Conservation (phyloP, 257 asterid species). For the Coffea canephora region DNA sequence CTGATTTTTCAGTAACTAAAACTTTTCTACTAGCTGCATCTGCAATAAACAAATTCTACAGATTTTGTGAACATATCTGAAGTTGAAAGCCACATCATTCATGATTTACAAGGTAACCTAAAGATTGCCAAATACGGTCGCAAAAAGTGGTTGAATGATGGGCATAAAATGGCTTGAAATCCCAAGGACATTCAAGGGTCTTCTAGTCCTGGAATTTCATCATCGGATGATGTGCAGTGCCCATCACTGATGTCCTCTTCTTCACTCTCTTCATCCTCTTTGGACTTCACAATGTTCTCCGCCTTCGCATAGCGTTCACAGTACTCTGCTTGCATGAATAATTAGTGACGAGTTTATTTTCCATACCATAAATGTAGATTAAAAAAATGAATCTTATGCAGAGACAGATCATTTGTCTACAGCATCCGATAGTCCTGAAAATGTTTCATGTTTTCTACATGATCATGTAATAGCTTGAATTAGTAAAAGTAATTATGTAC, state of each 20-base stretch:
- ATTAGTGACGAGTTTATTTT: conserved; percentile 3
- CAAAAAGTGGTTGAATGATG: not conserved
- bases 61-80: not conserved
- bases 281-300: conserved; percentile 39
- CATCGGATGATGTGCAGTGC: conserved; percentile 48
- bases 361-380: not conserved
- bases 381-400: not conserved
- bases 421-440: not conserved
- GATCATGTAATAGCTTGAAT: not conserved
- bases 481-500: too few relatives aligned
- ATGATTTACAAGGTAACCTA: conserved; percentile 11
- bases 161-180: not conserved
- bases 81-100: not conserved
- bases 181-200: conserved; percentile 34
- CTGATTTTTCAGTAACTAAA: conserved; percentile 1
- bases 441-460: not conserved
- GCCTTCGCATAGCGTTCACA: conserved; percentile 83
- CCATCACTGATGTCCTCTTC: conserved; percentile 60
- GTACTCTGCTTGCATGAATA: conserved; percentile 43
- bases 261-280: conserved; percentile 58
- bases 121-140: not conserved
- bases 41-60: not conserved
- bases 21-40: not conserved
- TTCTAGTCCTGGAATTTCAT: conserved; percentile 55
- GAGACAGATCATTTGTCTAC: not conserved